phyloP scores from a whole-genome alignment of 208 protist species.

The Jaenimonas drosophilae region DNA sequence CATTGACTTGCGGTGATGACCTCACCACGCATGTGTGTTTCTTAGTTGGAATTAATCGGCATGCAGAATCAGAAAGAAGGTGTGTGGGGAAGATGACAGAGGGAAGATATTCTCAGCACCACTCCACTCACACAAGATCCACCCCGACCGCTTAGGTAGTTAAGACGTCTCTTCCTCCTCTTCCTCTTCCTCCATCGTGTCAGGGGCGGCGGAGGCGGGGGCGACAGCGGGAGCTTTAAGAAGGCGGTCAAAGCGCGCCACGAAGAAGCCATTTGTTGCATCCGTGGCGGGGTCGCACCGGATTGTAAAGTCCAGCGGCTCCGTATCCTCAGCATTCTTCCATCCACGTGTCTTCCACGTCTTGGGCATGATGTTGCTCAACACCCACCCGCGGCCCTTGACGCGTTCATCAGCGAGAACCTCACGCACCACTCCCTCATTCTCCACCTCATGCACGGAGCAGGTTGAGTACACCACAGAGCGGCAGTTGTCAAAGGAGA shows the following conservation, averaged over 20 bases:
- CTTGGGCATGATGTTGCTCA: conserved; percentile 78
- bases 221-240: too few relatives aligned
- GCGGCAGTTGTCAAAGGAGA: conserved; percentile 82
- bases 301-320: conserved; percentile 71
- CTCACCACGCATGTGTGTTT: too few relatives aligned
- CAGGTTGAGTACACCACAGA: conserved; percentile 90
- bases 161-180: too few relatives aligned
- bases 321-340: conserved; percentile 7
- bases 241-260: conserved; percentile 79
- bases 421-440: conserved; percentile 82
- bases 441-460: conserved; percentile 83
- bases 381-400: conserved; percentile 54
- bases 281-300: conserved; percentile 68
- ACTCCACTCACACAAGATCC: too few relatives aligned
- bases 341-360: conserved; percentile 48
- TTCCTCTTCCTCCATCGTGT: too few relatives aligned
- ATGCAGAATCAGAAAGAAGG: too few relatives aligned
- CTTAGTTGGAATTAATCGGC: too few relatives aligned
- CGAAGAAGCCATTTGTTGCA: conserved; percentile 82
- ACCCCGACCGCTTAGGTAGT: too few relatives aligned
- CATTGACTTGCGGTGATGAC: too few relatives aligned
- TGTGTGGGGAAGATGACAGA: too few relatives aligned
- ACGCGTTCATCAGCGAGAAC: conserved; percentile 69
- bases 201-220: too few relatives aligned
- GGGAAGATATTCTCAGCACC: too few relatives aligned